phyloP scores from a whole-genome alignment of 2,329 filamentous ascomycete species.

The Talaromyces sp. region DNA sequence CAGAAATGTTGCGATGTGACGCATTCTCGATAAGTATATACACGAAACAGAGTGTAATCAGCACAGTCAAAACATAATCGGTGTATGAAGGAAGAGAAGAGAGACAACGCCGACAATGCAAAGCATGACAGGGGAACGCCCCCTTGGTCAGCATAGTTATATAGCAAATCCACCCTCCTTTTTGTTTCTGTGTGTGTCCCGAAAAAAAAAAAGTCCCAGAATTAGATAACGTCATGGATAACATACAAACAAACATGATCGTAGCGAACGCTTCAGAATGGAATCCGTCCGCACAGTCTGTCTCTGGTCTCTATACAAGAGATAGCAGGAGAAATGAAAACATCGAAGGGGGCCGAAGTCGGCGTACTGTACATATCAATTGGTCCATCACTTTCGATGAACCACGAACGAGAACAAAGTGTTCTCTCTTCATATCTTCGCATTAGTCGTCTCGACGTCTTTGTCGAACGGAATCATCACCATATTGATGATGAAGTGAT shows the following conservation, averaged over 20 bases:
- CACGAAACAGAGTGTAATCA: constrained; percentile 6
- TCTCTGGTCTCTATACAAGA: constrained; percentile 1
- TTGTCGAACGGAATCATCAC: constrained; percentile 2
- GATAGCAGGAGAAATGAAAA: background rate
- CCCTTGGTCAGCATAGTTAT: background rate
- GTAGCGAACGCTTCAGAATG: background rate
- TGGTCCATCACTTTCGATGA: background rate
- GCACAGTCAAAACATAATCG: background rate
- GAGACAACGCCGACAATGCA: constrained; percentile 10
- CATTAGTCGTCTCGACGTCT: background rate
- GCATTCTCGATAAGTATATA: constrained; percentile 5
- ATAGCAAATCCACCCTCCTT: constrained; percentile 6
- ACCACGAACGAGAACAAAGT: background rate
- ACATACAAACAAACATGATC: constrained; percentile 14
- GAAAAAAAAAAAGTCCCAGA: background rate
- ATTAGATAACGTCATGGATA: constrained; percentile 12
- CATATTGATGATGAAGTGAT: background rate
- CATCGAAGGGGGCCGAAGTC: background rate
- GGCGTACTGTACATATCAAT: constrained; percentile 15
- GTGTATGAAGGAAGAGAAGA: constrained; percentile 3
- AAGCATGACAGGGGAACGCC: background rate
- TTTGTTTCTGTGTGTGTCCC: background rate
- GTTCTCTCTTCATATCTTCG: background rate
- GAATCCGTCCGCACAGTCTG: background rate
- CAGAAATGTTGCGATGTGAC: background rate